Conservation (phyloP, 2,329 filamentous ascomycete species). For the Cucurbitaria berberidis region DNA sequence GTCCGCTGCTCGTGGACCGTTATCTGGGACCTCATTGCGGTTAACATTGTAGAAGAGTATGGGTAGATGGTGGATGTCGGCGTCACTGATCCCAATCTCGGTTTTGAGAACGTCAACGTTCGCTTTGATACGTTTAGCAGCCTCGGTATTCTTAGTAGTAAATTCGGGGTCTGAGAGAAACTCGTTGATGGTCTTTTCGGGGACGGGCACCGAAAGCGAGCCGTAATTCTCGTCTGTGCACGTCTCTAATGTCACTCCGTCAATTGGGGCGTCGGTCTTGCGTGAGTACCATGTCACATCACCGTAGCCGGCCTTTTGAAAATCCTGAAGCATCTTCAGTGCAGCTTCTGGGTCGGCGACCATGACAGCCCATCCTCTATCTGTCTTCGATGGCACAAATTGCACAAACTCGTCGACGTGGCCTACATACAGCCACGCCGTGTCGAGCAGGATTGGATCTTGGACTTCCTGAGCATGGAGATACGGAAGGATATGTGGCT, state of each 20-base stretch:
- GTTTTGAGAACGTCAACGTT: background rate
- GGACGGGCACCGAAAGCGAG: background rate
- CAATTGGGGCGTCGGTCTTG: background rate
- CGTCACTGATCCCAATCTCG: background rate
- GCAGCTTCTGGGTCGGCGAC: slow-evolving; percentile 1
- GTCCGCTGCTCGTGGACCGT: background rate
- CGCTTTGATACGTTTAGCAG: background rate
- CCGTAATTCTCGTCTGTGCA: background rate
- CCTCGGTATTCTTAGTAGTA: background rate
- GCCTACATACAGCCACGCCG: slow-evolving; percentile 40
- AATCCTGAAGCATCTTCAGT: background rate
- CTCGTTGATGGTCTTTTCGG: background rate
- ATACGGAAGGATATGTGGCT: slow-evolving; percentile 31
- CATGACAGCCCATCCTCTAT: slow-evolving; percentile 1
- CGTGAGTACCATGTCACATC: background rate
- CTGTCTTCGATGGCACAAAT: slow-evolving; percentile 30
- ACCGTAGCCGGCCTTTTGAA: background rate
- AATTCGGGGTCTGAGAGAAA: background rate
- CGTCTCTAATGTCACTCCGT: background rate
- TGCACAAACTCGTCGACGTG: slow-evolving; percentile 49
- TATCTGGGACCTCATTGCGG: background rate
- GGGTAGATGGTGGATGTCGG: background rate
- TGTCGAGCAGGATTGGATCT: slow-evolving; percentile 44
- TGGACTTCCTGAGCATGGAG: slow-evolving; percentile 47
- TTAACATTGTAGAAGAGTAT: background rate